Conservation (phyloP, 2,329 filamentous ascomycete species). For the Clathrospora elynae region DNA sequence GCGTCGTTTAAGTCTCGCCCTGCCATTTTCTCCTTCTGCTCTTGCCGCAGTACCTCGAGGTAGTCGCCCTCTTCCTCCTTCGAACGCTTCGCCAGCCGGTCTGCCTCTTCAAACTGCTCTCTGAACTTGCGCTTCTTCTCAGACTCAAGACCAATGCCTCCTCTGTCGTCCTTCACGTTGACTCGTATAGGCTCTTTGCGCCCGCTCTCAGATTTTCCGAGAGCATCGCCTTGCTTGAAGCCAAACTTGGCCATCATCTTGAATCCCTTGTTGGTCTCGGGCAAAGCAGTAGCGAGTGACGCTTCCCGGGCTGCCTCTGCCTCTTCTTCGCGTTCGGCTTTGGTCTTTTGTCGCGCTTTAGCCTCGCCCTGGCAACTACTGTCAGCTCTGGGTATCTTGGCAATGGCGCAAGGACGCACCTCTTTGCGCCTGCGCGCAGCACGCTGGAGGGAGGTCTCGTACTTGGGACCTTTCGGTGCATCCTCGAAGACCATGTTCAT, state of each 20-base stretch:
- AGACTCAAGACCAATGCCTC: slow-evolving; percentile 81
- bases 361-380: slow-evolving; percentile 30
- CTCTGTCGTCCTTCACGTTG: slow-evolving; percentile 75
- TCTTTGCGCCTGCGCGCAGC: slow-evolving; percentile 60
- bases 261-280: slow-evolving; percentile 78
- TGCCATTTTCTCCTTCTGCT: slow-evolving; percentile 47
- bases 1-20: slow-evolving; percentile 76
- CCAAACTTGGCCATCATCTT: slow-evolving; percentile 98
- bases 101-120: slow-evolving; percentile 45
- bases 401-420: slow-evolving; percentile 37
- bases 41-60: slow-evolving; percentile 39
- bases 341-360: slow-evolving; percentile 64
- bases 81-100: slow-evolving; percentile 47
- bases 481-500: slow-evolving; percentile 94
- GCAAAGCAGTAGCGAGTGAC: slow-evolving; percentile 74
- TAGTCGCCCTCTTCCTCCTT: slow-evolving; percentile 53
- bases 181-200: slow-evolving; percentile 76
- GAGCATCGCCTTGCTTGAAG: slow-evolving; percentile 74
- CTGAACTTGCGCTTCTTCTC: slow-evolving; percentile 77
- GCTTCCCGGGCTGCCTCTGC: slow-evolving; percentile 74
- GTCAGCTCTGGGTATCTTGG: slow-evolving; percentile 18
- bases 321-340: slow-evolving; percentile 78
- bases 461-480: slow-evolving; percentile 52
- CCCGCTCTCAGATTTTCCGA: slow-evolving; percentile 67
- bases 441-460: slow-evolving; percentile 68